Evolutionary conservation across 345 rosid genomes (phyloP), one percentile per base, ranked within the genome.

Genomic region (Erucastrum elatum): DNA sequence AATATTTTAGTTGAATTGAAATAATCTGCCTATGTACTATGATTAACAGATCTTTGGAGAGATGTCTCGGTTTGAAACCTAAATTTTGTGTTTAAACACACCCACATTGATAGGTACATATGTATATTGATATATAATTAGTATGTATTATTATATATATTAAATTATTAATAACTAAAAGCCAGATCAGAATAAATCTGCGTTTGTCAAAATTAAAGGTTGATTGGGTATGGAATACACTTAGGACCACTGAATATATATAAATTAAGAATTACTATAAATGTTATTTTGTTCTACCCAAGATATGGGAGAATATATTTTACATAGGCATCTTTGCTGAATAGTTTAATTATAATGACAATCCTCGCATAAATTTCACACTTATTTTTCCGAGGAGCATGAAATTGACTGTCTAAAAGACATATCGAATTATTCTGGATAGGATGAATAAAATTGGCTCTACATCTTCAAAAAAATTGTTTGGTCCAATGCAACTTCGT

Each of bases 231-330:
- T 56, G 13, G 34, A 16, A 56, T 58, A 37, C 66, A 39, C 26
- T 59, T 31, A 66, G 67, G 67, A 64, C 67, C 67, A 64, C 67
- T 64, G 11, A 31, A n/a, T 64, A 64, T 33, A n/a, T 31, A 64
- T 25, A 26, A 59, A 3, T n/a, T 27, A 26, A 55, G n/a, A 49
- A n/a, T 5, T 49, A 49, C 16, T 49, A n/a, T 7, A n/a, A 74
- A 62, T 13, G 8, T 41, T 55, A 68, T 31, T 55, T 70, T 70
- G 76, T 70, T 75, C 83, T 56, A 65, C 76, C 83, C 68, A 58
- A 80, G 76, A 80, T 80, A 70, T 80, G 83, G 83, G 80, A 70
- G 80, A 70, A 80, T 80, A 70, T 75, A 64, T 39, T 64, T 49
- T 80, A 68, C 58, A 70, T 16, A 66, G 56, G 75, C 75, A 13